Conservation (phyloP, 2,329 filamentous ascomycete genomes). For the Clarireedia homoeocarpa region DNA sequence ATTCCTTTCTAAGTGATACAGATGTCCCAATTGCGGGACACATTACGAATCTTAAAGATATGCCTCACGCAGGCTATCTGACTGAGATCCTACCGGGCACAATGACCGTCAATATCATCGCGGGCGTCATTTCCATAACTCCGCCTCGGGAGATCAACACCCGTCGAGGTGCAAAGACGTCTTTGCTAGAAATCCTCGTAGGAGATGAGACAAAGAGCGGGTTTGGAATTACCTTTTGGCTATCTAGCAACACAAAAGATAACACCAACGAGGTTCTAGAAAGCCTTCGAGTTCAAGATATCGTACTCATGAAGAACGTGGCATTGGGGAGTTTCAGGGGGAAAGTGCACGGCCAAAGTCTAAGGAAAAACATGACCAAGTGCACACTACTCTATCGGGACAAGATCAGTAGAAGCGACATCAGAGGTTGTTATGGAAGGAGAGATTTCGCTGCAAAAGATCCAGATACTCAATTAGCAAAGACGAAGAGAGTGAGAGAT, state of each 20-base stretch:
- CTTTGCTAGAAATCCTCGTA: conserved; percentile 69
- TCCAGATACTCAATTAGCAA: conserved; percentile 47
- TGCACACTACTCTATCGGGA: conserved; percentile 58
- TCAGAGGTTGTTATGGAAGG: conserved; percentile 48
- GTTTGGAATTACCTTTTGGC: conserved; percentile 81
- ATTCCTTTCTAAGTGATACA: not conserved
- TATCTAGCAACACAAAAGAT: conserved; percentile 36
- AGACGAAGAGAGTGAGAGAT: conserved; percentile 59
- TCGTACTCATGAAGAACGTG: conserved; percentile 73
- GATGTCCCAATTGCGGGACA: conserved; percentile 27
- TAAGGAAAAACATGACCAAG: conserved; percentile 63
- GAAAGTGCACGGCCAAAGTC: conserved; percentile 76
- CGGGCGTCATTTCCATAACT: conserved; percentile 65
- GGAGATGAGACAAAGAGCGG: conserved; percentile 79
- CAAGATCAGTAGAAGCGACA: conserved; percentile 42
- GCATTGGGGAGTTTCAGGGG: conserved; percentile 67
- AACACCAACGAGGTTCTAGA: conserved; percentile 27
- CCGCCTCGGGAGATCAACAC: conserved; percentile 62
- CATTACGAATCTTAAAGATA: conserved; percentile 56
- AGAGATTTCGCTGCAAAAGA: conserved; percentile 34
- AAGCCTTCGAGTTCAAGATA: conserved; percentile 59
- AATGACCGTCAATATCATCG: conserved; percentile 75
- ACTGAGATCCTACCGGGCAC: conserved; percentile 67
- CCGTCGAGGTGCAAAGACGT: conserved; percentile 50
- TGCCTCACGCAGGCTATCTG: conserved; percentile 62